Percentiles rank a stretch among this genome's conserved stretches.
Evolutionary conservation across 371 early-diverging fungal species (phyloP).

Genomic region (Entomophthora muscae): DNA sequence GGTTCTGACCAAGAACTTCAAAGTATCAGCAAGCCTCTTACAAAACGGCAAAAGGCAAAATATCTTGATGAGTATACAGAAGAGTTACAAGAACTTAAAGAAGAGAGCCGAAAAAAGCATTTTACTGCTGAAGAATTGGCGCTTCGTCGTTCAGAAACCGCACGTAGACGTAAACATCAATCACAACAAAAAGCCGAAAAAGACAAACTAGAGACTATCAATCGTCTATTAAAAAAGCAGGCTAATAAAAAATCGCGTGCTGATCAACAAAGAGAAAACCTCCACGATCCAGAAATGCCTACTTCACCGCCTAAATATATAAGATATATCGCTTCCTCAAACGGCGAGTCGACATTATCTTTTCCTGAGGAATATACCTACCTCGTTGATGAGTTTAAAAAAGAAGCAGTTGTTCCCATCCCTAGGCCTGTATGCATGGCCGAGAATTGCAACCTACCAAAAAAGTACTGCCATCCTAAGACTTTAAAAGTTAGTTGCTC

Average conservation of each 20-base stretch:
- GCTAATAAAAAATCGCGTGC: slow-evolving; percentile 10
- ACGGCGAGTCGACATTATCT: slow-evolving; percentile 8
- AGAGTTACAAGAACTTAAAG: slow-evolving; percentile 12
- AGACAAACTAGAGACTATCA: slow-evolving; percentile 15
- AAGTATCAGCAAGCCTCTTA: neutral
- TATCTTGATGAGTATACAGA: slow-evolving; percentile 12
- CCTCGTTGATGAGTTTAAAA: neutral
- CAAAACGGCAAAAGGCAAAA: slow-evolving; percentile 13
- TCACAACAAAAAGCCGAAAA: slow-evolving; percentile 14
- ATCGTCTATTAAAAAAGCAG: slow-evolving; percentile 14
- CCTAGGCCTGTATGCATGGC: slow-evolving; percentile 3
- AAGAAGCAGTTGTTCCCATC: neutral
- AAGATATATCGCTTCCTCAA: slow-evolving; percentile 3
- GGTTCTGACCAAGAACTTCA: neutral
- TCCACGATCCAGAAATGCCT: neutral
- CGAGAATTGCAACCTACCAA: slow-evolving; percentile 10
- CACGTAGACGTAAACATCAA: slow-evolving; percentile 14
- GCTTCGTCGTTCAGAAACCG: slow-evolving; percentile 11
- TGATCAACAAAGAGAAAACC: slow-evolving; percentile 3
- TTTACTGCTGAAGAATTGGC: slow-evolving; percentile 13
- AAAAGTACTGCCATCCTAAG: slow-evolving; percentile 12
- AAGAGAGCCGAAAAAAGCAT: slow-evolving; percentile 12
- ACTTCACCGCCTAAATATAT: neutral
- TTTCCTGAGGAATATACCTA: slow-evolving; percentile 5
- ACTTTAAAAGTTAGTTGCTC: neutral